These are phyloP conservation scores for Dactylellina leptospora DNA, from an alignment of 2,329 filamentous ascomycete species.

Conservation along the genomic window DNA sequence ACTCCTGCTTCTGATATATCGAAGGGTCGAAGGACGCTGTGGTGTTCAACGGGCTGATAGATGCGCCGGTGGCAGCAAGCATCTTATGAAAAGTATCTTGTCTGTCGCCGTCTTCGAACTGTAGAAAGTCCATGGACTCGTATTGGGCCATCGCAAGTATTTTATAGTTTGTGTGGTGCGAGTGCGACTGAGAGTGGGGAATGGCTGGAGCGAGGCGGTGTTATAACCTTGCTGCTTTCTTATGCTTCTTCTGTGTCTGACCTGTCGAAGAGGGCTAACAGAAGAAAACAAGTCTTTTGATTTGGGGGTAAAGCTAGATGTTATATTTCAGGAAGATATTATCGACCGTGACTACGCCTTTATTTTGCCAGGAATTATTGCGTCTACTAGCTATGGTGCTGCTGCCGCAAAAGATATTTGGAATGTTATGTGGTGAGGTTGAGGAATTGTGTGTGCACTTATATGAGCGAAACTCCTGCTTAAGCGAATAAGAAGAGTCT, in stretches of 20 bases:
- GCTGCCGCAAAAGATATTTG: not conserved
- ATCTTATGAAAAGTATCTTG: slow-evolving; percentile 53
- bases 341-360: slow-evolving; percentile 36
- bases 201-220: slow-evolving; percentile 50
- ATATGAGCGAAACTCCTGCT: slow-evolving; percentile 49
- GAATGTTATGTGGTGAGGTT: slow-evolving; percentile 7
- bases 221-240: slow-evolving; percentile 46
- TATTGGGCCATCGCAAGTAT: slow-evolving; percentile 48
- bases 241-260: too few species aligned
- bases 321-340: slow-evolving; percentile 34
- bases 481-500: slow-evolving; percentile 54
- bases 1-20: slow-evolving; percentile 48
- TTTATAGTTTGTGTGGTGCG: slow-evolving; percentile 41
- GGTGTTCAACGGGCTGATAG: slow-evolving; percentile 45
- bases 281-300: slow-evolving; percentile 5
- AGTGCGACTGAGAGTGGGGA: slow-evolving; percentile 37
- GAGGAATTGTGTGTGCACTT: slow-evolving; percentile 17
- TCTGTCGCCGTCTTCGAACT: slow-evolving; percentile 52
- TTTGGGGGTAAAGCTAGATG: too few species aligned
- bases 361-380: not conserved
- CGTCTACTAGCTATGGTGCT: not conserved
- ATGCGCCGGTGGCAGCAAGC: slow-evolving; percentile 51
- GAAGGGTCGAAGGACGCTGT: slow-evolving; percentile 49
- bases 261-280: slow-evolving; percentile 18
- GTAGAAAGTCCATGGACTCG: slow-evolving; percentile 51